phyloP scores from a whole-genome alignment of 176 grass and related monocot genomes.

The Lolium multiflorum region DNA sequence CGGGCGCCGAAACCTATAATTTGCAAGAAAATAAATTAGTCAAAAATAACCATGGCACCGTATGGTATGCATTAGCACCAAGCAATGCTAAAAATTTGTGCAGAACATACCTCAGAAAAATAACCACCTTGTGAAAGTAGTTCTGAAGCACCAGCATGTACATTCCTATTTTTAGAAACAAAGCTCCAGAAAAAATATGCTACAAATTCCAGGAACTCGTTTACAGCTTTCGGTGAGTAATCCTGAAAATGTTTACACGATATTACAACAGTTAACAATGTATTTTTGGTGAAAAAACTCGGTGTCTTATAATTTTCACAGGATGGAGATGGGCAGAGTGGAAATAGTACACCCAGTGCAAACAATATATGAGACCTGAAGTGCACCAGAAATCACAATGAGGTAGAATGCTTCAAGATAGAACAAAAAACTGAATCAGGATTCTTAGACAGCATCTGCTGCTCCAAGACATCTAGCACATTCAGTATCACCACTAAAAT shows the following conservation, averaged over 20 bases:
- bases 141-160: conserved; percentile 44
- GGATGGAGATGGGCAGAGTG: not conserved
- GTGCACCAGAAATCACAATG: not conserved
- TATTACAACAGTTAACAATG: conserved; percentile 23
- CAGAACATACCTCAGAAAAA: conserved; percentile 67
- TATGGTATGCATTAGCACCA: conserved; percentile 30
- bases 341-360: too few relatives aligned
- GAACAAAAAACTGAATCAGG: not conserved
- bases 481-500: conserved; percentile 10
- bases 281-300: not conserved
- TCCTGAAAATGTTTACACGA: conserved; percentile 50
- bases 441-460: conserved; percentile 7
- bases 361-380: not conserved
- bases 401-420: conserved; percentile 7
- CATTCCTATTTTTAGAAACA: conserved; percentile 58
- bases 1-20: conserved; percentile 58
- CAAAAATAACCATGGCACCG: conserved; percentile 22
- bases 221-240: conserved; percentile 38
- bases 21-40: conserved; percentile 30
- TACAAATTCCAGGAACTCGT: conserved; percentile 67
- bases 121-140: conserved; percentile 58
- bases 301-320: not conserved
- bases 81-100: conserved; percentile 41
- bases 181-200: conserved; percentile 58
- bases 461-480: not conserved